These are phyloP conservation scores for Amylocystis lapponica DNA, from an alignment of 768 basidiomycete genomes.

Conservation along the genomic window DNA sequence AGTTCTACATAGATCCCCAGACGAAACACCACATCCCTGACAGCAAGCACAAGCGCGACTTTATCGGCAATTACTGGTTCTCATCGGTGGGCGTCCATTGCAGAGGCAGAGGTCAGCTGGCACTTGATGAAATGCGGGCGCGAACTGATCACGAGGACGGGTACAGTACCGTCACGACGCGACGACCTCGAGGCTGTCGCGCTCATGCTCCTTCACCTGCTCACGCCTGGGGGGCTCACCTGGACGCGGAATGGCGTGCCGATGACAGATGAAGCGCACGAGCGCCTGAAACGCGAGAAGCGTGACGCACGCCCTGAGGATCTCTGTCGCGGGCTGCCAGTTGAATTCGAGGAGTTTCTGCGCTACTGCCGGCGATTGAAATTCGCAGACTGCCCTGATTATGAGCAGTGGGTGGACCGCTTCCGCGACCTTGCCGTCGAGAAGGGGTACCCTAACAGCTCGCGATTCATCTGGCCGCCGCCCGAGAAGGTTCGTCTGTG, in stretches of 20 bases:
- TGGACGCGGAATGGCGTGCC: constrained; percentile 84
- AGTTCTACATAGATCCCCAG: constrained; percentile 61
- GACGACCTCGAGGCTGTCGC: constrained; percentile 77
- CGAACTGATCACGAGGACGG: too few relatives aligned
- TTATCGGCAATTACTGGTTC: constrained; percentile 85
- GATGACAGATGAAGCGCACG: constrained; percentile 59
- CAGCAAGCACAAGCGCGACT: constrained; percentile 60
- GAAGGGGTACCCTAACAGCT: constrained; percentile 49
- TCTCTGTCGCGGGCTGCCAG: constrained; percentile 62
- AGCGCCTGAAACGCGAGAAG: constrained; percentile 61
- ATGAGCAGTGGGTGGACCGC: constrained; percentile 55
- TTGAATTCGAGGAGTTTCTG: constrained; percentile 72
- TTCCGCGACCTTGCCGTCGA: constrained; percentile 59
- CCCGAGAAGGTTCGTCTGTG: constrained; percentile 8
- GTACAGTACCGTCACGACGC: constrained; percentile 65
- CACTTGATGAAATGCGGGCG: neutral
- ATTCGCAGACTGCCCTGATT: constrained; percentile 67
- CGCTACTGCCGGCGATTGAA: constrained; percentile 63
- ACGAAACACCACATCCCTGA: constrained; percentile 70
- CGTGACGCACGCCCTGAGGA: constrained; percentile 53
- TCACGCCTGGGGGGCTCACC: constrained; percentile 67
- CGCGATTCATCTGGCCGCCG: constrained; percentile 72
- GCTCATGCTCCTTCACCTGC: constrained; percentile 74
- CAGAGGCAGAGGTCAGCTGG: constrained; percentile 54
- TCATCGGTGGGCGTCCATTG: constrained; percentile 75